Percentiles rank a stretch among this genome's conserved stretches.
These are phyloP conservation scores for Amniculicola lignicola DNA, from an alignment of 495 filamentous ascomycete genomes.

Conservation along the genomic window DNA sequence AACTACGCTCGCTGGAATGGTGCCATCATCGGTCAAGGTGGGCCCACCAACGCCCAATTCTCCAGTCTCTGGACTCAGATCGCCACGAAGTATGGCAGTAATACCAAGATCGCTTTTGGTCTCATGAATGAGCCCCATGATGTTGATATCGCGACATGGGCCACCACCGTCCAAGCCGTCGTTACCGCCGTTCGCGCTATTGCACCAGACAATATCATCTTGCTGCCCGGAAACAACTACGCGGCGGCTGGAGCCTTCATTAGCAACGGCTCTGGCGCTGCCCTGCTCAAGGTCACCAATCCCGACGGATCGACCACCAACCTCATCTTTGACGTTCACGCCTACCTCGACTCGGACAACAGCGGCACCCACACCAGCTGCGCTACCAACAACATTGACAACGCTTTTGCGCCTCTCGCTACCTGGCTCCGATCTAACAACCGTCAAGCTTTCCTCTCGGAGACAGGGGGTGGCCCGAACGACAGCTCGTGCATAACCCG, in stretches of 20 bases:
- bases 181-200: constrained; percentile 61
- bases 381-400: constrained; percentile 50
- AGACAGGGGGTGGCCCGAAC: constrained; percentile 62
- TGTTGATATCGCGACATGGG: constrained; percentile 50
- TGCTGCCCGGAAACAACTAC: constrained; percentile 50
- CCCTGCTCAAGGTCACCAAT: constrained; percentile 54
- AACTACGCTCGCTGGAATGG: constrained; percentile 62
- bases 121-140: constrained; percentile 63
- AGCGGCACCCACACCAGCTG: constrained; percentile 53
- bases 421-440: constrained; percentile 49
- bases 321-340: constrained; percentile 56
- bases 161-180: constrained; percentile 51
- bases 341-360: constrained; percentile 58
- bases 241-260: constrained; percentile 49
- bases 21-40: constrained; percentile 57
- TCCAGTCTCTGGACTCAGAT: constrained; percentile 55
- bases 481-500: constrained; percentile 44
- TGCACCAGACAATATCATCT: constrained; percentile 54
- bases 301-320: constrained; percentile 52
- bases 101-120: constrained; percentile 55
- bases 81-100: constrained; percentile 51
- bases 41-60: constrained; percentile 56
- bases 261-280: constrained; percentile 47
- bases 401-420: constrained; percentile 49
- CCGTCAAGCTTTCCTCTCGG: constrained; percentile 51